Evolutionary conservation across 768 basidiomycete genomes (phyloP), one percentile per base, ranked within the genome.

Genomic region (Suillus hirtellus): DNA sequence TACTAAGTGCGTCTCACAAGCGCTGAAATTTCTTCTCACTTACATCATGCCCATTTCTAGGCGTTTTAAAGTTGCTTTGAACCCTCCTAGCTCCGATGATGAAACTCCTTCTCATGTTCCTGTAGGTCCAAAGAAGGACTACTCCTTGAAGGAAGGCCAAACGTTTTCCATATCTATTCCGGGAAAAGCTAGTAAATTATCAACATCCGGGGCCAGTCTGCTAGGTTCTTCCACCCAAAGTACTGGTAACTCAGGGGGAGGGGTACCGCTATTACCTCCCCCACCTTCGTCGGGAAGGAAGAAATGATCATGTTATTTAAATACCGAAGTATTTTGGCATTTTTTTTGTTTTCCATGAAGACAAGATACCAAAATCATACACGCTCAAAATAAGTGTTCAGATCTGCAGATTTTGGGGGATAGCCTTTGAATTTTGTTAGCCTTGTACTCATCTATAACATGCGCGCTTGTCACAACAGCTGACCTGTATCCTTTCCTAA

Each of bases 111-210:
- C 90, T n/a, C 84, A 89, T 67, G 68, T 90, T 62, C 89, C 93
- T 14, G 65, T 82, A 10, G 93, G 89, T 11, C 92, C 93, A 2
- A 95, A 94, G 81, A 93, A 93, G 75, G 95, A 98, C 68, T 97
- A 95, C 76, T 91, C 90, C 44, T 77, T 98, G 68, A 97, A 96
- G 74, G 93, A 95, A 68, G 95, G 95, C 10, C 93, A 98, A 73
- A 97, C 95, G 0, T 96, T 98, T 75, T 89, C 90, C 5, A 96
- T 98, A 67, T 80, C 86, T 40, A 93, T 97, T 64, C 96, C 95
- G 8, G 94, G 95, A n/a, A 86, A 89, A 60, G 78, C 75, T 61
- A 83, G 82, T 72, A 64, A 76, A 19, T 65, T 75, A 7, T 42
- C 17, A 42, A 76, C 71, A 47, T 68, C 75, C 40, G 66, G 73